These are phyloP conservation scores for Xylariales sp. DNA, from an alignment of 2,329 filamentous ascomycete species.

Conservation along the genomic window DNA sequence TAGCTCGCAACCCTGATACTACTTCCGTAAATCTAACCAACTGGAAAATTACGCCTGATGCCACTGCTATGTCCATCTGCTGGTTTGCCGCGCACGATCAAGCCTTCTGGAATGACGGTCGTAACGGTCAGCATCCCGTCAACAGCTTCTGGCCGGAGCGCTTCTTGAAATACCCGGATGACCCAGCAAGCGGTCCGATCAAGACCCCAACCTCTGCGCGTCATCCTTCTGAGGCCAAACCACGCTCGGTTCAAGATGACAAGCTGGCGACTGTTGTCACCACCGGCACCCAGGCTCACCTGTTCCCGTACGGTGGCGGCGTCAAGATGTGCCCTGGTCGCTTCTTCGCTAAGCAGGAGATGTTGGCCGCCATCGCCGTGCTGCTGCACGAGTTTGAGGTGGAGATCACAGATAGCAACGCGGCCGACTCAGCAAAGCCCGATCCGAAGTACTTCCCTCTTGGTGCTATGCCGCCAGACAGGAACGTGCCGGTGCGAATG, in stretches of 20 bases:
- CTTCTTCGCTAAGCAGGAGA: slow-evolving; percentile 30
- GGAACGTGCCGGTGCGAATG: slow-evolving; percentile 1
- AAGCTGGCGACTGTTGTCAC: neutral
- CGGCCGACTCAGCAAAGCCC: neutral
- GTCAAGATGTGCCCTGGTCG: slow-evolving; percentile 28
- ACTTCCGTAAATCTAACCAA: slow-evolving; percentile 16
- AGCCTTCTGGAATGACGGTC: slow-evolving; percentile 23
- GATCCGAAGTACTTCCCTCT: neutral
- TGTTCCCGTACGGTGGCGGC: slow-evolving; percentile 20
- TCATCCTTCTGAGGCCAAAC: no score
- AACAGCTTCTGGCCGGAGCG: slow-evolving; percentile 29
- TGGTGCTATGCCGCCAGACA: neutral
- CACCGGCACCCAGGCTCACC: neutral
- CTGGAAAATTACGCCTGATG: slow-evolving; percentile 21
- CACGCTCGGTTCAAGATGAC: no score
- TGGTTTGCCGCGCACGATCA: slow-evolving; percentile 21
- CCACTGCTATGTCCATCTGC: slow-evolving; percentile 17
- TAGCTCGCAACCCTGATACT: slow-evolving; percentile 9
- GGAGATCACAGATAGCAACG: slow-evolving; percentile 13
- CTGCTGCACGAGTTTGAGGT: slow-evolving; percentile 26
- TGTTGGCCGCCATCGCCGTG: slow-evolving; percentile 23
- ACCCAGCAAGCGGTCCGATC: slow-evolving; percentile 20
- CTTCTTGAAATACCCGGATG: slow-evolving; percentile 26
- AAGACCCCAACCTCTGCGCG: no score
- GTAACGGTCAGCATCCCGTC: slow-evolving; percentile 19